Conservation (phyloP, 1,284 basidiomycete genomes). For the Tilletia setariae region DNA sequence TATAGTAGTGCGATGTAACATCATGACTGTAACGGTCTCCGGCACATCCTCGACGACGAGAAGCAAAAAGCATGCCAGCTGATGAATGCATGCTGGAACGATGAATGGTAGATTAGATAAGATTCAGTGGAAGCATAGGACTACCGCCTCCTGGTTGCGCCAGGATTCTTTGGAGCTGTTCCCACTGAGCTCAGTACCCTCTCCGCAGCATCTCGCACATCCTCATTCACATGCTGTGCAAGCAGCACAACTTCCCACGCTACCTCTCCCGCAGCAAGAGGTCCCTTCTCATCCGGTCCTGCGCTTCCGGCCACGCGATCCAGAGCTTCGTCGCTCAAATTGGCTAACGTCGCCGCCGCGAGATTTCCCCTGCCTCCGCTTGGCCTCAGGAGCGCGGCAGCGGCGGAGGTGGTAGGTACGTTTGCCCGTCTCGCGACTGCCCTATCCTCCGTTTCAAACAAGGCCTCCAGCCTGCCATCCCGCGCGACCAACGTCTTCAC, state of each 20-base stretch:
- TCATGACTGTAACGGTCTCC: too few relatives aligned
- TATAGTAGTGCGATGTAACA: too few relatives aligned
- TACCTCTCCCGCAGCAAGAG: conserved; percentile 15
- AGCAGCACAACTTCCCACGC: conserved; percentile 21
- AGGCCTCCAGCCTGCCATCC: conserved; percentile 74
- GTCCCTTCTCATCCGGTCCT: conserved; percentile 6
- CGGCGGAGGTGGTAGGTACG: background rate
- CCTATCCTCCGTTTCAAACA: conserved; percentile 81
- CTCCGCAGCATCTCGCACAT: conserved; percentile 18
- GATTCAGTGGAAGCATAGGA: too few relatives aligned
- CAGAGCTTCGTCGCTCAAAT: conserved; percentile 61
- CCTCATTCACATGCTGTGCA: conserved; percentile 16
- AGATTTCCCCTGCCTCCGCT: conserved; percentile 2
- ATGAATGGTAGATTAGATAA: too few relatives aligned
- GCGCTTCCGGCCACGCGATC: conserved; percentile 13
- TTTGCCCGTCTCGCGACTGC: conserved; percentile 52
- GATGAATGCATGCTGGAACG: too few relatives aligned
- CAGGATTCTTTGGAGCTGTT: conserved; percentile 9
- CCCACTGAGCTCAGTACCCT: conserved; percentile 5
- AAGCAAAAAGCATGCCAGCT: too few relatives aligned
- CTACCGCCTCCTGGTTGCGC: conserved; percentile 10
- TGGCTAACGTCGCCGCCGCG: background rate
- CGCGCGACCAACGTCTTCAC: conserved; percentile 69
- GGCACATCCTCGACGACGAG: too few relatives aligned
- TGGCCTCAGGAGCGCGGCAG: background rate